Evolutionary conservation across 2,329 filamentous ascomycete genomes (phyloP).

Genomic region (Diaporthe citriasiana): DNA sequence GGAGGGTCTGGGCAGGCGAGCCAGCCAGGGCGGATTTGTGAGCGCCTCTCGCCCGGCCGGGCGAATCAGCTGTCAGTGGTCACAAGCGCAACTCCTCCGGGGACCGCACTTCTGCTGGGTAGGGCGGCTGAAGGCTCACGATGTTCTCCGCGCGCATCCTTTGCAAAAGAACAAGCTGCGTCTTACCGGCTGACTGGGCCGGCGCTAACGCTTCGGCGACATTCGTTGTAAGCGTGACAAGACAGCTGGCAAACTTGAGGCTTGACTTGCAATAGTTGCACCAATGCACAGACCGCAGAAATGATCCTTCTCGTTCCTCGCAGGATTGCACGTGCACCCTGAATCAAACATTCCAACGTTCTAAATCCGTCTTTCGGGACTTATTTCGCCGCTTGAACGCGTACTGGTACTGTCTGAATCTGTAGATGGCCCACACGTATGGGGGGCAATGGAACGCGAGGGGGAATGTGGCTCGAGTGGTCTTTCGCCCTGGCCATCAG

Average conservation of each 20-base stretch:
- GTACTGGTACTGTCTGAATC: background rate
- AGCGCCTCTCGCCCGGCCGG: background rate
- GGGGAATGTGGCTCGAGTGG: background rate
- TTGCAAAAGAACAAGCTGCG: background rate
- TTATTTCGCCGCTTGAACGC: background rate
- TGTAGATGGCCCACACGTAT: no score
- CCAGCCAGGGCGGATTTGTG: slow-evolving; percentile 65
- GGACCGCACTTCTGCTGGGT: no score
- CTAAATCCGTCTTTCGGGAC: background rate
- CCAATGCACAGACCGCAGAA: background rate
- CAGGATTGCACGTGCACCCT: background rate
- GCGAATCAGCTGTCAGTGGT: background rate
- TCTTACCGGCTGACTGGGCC: slow-evolving; percentile 5
- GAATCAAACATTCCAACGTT: background rate
- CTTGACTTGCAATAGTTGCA: background rate
- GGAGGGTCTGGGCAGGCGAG: slow-evolving; percentile 71
- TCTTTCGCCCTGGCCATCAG: background rate
- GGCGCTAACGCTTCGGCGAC: background rate
- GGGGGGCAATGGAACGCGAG: background rate
- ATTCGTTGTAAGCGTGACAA: background rate
- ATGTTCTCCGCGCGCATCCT: background rate
- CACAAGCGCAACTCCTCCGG: background rate
- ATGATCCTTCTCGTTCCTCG: background rate
- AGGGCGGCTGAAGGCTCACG: background rate
- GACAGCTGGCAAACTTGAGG: background rate